Evolutionary conservation across 1,284 basidiomycete genomes (phyloP), one percentile per base, ranked within the genome.

Genomic region (Ceratobasidium sp.): DNA sequence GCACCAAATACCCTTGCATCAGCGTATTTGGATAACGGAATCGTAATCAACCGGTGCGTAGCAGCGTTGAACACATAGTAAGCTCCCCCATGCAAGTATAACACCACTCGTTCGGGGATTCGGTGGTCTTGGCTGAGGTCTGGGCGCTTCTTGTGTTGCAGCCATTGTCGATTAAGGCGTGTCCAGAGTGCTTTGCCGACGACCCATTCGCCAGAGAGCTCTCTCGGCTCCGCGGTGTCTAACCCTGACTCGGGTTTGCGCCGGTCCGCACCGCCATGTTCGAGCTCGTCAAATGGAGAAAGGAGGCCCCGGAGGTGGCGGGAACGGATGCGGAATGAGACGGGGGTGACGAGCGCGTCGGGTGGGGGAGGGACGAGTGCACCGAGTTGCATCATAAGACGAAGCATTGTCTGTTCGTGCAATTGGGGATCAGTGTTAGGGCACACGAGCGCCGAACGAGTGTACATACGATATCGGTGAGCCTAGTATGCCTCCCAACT

Each of bases 201-300:
- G 21, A 98, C 92, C 97, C 97, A 99, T 84, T 99, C 98, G 4
- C 95, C 97, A 0, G 90, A 91, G 54, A 99, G 85, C 79, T 96
- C 92, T 6, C 97, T 87, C 18, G 80, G 84, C 21, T 69, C 66
- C 28, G n/a, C 28, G n/a, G 16, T 21, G 11, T 38, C 35, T 5
- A 38, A 11, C 47, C 35, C 23, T 11, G n/a, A 8, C 7, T 55
- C 64, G 35, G 52, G 26, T 30, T 47, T 54, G 38, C 26, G n/a
- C 6, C 54, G 52, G 30, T 54, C 11, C 13, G 50, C 26, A n/a
- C 66, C 66, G 64, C 90, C 94, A 63, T 85, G 86, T 81, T 94
- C 94, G 9, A 84, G 78, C n/a, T 86, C 86, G 79, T 98, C 93
- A 72, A 87, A 88, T 14, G 91, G 85, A 8, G 89, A 84, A 26